Evolutionary conservation across 495 filamentous ascomycete genomes (phyloP), one percentile per base, ranked within the genome.

Genomic region (Opeltia flavorubescens): DNA sequence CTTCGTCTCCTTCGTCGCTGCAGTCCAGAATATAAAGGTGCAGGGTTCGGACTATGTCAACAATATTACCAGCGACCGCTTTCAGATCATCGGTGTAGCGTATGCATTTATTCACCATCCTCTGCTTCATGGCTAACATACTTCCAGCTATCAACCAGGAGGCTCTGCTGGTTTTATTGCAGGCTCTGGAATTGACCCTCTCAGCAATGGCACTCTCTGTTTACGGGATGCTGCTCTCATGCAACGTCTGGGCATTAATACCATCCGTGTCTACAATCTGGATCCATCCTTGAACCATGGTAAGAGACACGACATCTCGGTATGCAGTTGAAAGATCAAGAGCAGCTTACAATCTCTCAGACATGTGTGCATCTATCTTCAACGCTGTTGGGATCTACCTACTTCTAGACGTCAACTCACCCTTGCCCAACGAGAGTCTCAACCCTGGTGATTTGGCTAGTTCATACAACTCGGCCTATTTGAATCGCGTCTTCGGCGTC

Each of bases 211-310:
- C 21, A 73, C 78, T 25, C 68, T 75, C 45, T 96, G 89, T 68
- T 65, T 89, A 54, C 81, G 89, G 42, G 89, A 96, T 72, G 89
- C 91, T 42, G 87, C 87, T 8, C 67, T 96, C 21, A 86, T 96
- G 77, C 89, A 96, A 70, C 61, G 72, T 23, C 69, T 96, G 46
- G 83, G 81, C 65, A 65, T 91, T 51, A 95, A 96, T 69, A 81
- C 86, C 25, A 89, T 96, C 62, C 85, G 89, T 50, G 77, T 91
- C 7, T 96, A 96, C 72, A 96, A 95, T 70, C 60, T 95, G 45
- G 78, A 85, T 57, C 89, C 89, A 9, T 66, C 74, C 38, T 56
- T 86, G 49, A 84, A 94, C 68, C 89, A 96, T 64, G 83, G 38
- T 41, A 15, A 7, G 38, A 4, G 29, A 13, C 29, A 31, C 13